These are phyloP conservation scores for Gossypium herbaceum DNA, from an alignment of 345 rosid genomes.

Conservation along the genomic window DNA sequence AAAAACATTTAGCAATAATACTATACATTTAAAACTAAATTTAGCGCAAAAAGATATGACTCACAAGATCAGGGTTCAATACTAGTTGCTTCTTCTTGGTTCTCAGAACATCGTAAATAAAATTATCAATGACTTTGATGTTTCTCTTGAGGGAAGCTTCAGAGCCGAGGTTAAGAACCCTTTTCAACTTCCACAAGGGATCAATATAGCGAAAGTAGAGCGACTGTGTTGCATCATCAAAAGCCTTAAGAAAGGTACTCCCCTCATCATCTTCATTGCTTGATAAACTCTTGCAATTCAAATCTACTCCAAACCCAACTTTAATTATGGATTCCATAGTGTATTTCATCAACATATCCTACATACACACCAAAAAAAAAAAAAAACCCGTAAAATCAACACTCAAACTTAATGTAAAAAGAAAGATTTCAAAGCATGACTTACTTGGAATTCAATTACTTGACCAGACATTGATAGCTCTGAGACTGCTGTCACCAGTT, in stretches of 20 bases:
- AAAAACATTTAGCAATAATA: not conserved
- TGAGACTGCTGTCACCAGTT: slow-evolving; percentile 34
- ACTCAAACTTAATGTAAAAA: too few relatives aligned
- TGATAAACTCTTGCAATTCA: slow-evolving; percentile 49
- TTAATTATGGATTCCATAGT: not conserved
- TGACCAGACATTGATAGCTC: slow-evolving; percentile 27
- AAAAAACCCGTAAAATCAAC: not conserved
- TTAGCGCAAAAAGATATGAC: not conserved
- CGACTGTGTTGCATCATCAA: slow-evolving; percentile 59
- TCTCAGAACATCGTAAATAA: not conserved
- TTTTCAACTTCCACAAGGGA: slow-evolving; percentile 66
- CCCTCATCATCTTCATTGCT: slow-evolving; percentile 41
- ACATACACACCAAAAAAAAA: not conserved
- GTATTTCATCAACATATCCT: not conserved
- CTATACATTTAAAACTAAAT: too few relatives aligned
- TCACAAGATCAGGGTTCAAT: not conserved
- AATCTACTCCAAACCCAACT: not conserved
- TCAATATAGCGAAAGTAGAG: slow-evolving; percentile 46
- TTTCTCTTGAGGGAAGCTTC: slow-evolving; percentile 52
- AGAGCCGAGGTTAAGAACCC: slow-evolving; percentile 41
- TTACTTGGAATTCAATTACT: slow-evolving; percentile 64
- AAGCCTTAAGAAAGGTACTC: slow-evolving; percentile 54
- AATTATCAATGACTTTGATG: slow-evolving; percentile 19
- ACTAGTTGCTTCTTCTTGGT: not conserved
- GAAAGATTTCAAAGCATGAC: not conserved